Evolutionary conservation across 1,284 basidiomycete genomes (phyloP), one percentile per base, ranked within the genome.

Genomic region (Papiliotrema terrestris): DNA sequence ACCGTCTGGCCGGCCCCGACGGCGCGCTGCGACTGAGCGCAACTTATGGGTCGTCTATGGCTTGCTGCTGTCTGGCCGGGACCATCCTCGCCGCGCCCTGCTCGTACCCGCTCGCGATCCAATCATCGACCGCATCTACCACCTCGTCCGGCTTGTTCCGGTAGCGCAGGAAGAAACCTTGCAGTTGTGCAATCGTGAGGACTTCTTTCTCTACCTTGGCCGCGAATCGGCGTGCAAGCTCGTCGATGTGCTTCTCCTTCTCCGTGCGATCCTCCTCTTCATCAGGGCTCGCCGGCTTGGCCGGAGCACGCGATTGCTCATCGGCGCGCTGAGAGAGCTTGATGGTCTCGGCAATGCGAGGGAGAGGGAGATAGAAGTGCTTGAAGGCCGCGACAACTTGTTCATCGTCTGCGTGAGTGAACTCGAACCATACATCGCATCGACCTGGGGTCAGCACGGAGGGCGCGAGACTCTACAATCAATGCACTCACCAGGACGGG

Each of bases 391-490:
- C 57, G 39, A 52, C 50, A 13, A 57, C 57, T 53, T 91, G 89
- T 83, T 84, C 87, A 62, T 83, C 84, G 58, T 84, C 86, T 32
- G 89, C 86, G 57, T 89, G 86, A 78, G 84, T 86, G 80, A 91
- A 92, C 72, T 91, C 87, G 50, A 91, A 82, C 87, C 87, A 89
- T 3, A 92, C 87, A 64, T 91, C 89, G 85, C 91, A 89, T 26
- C 89, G 87, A 17, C 89, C 89, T n/a, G 87, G 22, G 86, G 32
- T 32, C 41, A 22, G 15, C 32, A 19, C 14, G 26, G 46, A 45
- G 44, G 26, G 52, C 19, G 2, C 26, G 8, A 13, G 1, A 5
- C 22, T 8, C 15, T n/a, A 26, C 9, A 20, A 39, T 2, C 25
- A 37, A 15, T 22, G n/a, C 8, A 59, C 59, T 42, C 45, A 66